Conservation (phyloP, 2,329 filamentous ascomycete species). For the Ceratocystis ficicola region DNA sequence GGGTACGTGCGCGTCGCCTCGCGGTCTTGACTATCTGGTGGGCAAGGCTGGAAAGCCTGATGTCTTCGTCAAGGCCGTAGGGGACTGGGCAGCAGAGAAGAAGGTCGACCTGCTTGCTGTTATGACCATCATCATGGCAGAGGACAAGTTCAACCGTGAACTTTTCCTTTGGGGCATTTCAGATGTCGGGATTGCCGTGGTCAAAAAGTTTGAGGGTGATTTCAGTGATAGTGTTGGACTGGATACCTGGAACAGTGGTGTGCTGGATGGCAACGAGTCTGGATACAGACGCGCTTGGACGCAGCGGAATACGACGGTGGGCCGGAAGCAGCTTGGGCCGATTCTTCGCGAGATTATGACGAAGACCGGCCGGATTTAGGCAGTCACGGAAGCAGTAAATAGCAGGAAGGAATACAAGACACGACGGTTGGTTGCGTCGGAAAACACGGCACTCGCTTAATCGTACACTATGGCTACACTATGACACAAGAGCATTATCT, state of each 20-base stretch:
- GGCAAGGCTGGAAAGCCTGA: constrained; percentile 37
- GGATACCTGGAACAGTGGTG: constrained; percentile 40
- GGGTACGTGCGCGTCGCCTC: constrained; percentile 54
- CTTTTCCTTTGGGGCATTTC: constrained; percentile 54
- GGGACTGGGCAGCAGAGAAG: constrained; percentile 27
- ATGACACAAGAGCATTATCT: not conserved
- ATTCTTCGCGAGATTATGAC: constrained; percentile 41
- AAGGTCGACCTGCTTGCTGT: constrained; percentile 40
- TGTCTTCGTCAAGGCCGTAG: not conserved
- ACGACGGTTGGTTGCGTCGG: not conserved
- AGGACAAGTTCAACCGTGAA: constrained; percentile 50
- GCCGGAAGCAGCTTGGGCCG: constrained; percentile 58
- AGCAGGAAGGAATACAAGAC: not conserved
- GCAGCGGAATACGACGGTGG: constrained; percentile 49
- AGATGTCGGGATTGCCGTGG: constrained; percentile 37
- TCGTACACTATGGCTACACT: constrained; percentile 12
- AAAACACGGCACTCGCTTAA: not conserved
- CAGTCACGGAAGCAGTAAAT: not conserved
- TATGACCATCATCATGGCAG: constrained; percentile 53
- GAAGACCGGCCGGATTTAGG: not conserved
- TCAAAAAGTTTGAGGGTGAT: constrained; percentile 41
- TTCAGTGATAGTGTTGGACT: constrained; percentile 43
- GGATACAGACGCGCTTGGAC: constrained; percentile 51
- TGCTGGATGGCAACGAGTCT: constrained; percentile 33
- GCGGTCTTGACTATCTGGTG: constrained; percentile 48